These are phyloP conservation scores for Ogataea allantospora DNA, from an alignment of 805 yeast genomes.

Conservation along the genomic window DNA sequence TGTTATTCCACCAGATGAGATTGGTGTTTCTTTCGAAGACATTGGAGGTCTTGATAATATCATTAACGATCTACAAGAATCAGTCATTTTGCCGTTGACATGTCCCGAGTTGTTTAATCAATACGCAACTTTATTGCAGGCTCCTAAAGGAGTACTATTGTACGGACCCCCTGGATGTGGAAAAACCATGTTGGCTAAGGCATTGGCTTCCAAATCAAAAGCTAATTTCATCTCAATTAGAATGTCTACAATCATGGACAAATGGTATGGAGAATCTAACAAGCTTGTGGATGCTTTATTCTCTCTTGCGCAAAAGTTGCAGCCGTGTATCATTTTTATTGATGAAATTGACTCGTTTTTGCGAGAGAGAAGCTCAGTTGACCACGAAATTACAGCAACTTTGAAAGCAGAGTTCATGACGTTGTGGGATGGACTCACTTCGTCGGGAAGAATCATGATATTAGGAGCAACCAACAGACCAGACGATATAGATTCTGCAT, in stretches of 20 bases:
- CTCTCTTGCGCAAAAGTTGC: constrained; percentile 81
- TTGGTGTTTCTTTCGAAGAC: constrained; percentile 71
- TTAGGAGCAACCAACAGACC: constrained; percentile 96
- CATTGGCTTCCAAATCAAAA: constrained; percentile 85
- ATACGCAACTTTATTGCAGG: constrained; percentile 68
- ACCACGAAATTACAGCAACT: constrained; percentile 94
- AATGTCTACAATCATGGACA: constrained; percentile 93
- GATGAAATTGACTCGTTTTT: constrained; percentile 96
- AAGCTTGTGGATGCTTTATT: constrained; percentile 92
- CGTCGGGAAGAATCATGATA: constrained; percentile 76
- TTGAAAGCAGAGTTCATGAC: constrained; percentile 97
- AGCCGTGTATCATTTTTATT: constrained; percentile 92
- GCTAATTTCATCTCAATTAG: constrained; percentile 89
- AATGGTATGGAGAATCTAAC: constrained; percentile 96
- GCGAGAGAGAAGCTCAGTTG: constrained; percentile 77
- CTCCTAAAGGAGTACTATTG: constrained; percentile 91
- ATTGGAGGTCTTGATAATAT: constrained; percentile 87
- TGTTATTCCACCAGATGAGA: constrained; percentile 82
- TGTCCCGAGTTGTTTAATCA: constrained; percentile 72
- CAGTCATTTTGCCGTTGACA: constrained; percentile 83
- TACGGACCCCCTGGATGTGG: constrained; percentile 99
- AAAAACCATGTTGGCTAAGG: constrained; percentile 95
- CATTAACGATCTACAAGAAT: constrained; percentile 81
- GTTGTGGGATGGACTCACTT: constrained; percentile 87
- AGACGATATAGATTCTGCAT: constrained; percentile 87